phyloP scores from a whole-genome alignment of 2,329 filamentous ascomycete genomes.

The Botrytis fabae region DNA sequence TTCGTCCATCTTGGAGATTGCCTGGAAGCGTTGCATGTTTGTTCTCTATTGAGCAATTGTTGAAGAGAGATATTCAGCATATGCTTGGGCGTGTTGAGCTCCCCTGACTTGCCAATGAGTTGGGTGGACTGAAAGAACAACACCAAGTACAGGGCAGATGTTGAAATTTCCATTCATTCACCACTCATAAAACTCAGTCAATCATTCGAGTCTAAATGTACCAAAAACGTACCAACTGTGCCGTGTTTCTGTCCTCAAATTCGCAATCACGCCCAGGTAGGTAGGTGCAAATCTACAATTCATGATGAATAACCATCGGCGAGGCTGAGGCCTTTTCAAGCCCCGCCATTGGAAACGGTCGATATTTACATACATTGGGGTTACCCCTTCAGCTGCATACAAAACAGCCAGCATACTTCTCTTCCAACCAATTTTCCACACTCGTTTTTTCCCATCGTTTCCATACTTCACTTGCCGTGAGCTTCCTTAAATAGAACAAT shows the following conservation, averaged over 20 bases:
- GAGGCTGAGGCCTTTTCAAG: slow-evolving; percentile 3
- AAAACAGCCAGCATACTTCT: slow-evolving; percentile 5
- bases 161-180: not conserved
- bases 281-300: not conserved
- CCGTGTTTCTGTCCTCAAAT: not conserved
- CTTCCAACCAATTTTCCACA: slow-evolving; percentile 5
- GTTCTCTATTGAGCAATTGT: not conserved
- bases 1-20: not conserved
- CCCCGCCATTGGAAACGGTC: not conserved
- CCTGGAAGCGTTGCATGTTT: not conserved
- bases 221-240: accelerated
- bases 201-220: not conserved
- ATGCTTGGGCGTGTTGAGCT: not conserved
- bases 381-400: not conserved
- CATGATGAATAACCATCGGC: not conserved
- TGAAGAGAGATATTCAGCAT: not conserved
- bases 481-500: not conserved
- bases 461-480: not conserved
- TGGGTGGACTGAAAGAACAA: not conserved
- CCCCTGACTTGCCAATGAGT: not conserved
- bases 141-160: not conserved
- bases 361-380: not conserved
- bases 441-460: not conserved
- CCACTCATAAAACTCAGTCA: not conserved
- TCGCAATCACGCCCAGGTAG: not conserved